Evolutionary conservation across 345 rosid genomes (phyloP), one percentile per base, ranked within the genome.

Genomic region (Euphorbia lathyris): DNA sequence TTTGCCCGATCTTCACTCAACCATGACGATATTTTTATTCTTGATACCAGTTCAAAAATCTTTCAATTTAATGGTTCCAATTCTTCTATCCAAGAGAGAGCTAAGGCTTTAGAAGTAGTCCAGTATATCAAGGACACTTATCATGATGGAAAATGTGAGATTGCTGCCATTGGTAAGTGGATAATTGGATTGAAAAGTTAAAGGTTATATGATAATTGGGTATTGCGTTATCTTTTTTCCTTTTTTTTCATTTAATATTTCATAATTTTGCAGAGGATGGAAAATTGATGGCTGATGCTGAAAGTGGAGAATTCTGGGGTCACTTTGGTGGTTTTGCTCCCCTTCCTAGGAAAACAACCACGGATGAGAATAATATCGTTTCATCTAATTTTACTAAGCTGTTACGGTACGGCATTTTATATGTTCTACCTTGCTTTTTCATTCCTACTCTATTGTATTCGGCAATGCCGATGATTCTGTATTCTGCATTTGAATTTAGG

Each of bases 321-420:
- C 75, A 90, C 52, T 96, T 96, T 79, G 99, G 99, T 77, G 99
- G 99, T 22, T 96, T 89, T 86, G 99, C 99, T 86, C 99, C 99
- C 65, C 96, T 96, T 76, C 89, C 97, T 38, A 86, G 93, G 82
- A 92, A 89, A 87, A 82, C 81, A 48, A 80, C 82, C 13, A 58
- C 55, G 74, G 86, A 68, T 58, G 93, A 88, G 72, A 88, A 90
- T 66, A 82, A 66, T 66, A 52, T 74, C 26, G 52, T 71, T 50
- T 88, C 68, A 66, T 79, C 87, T 74, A 67, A 76, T 43, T 40
- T 82, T 67, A 76, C 88, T 58, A 89, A 89, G 81, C 80, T 96
- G 66, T 83, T 84, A 32, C 55, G 97, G 99, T 88, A 86, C 56
- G 55, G 32, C n/a, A 67, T 58, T 66, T 66, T 16, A 63, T 68